Conservation (phyloP, 768 basidiomycete species). For the Lactarius sanguifluus region DNA sequence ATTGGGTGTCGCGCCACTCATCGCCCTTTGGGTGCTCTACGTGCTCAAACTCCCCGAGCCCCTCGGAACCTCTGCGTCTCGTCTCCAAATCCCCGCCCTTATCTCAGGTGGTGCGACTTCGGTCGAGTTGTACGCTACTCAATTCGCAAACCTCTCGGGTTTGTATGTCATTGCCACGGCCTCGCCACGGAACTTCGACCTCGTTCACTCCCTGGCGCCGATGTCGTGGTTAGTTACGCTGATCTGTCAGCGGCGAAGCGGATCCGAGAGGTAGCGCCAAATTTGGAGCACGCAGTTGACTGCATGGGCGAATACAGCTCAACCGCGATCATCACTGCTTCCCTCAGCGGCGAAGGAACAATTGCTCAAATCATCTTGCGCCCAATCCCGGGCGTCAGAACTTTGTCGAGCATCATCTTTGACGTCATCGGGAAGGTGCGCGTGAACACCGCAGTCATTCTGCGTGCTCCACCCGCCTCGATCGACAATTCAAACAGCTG, state of each 20-base stretch:
- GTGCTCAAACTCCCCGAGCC: slow-evolving; percentile 12
- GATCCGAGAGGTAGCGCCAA: slow-evolving; percentile 15
- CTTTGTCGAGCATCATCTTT: not conserved
- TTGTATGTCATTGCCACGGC: slow-evolving; percentile 38
- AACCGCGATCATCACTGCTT: slow-evolving; percentile 2
- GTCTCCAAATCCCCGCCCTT: slow-evolving; percentile 28
- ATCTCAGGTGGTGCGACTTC: slow-evolving; percentile 36
- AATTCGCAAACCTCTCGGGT: slow-evolving; percentile 36
- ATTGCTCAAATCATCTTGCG: slow-evolving; percentile 1
- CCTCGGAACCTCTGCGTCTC: slow-evolving; percentile 1
- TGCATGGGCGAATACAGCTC: slow-evolving; percentile 4
- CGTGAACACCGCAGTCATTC: not conserved
- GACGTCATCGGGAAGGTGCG: slow-evolving; percentile 17
- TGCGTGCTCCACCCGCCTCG: too few relatives aligned
- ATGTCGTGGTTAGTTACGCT: slow-evolving; percentile 36
- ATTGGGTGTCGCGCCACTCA: slow-evolving; percentile 24
- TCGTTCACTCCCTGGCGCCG: slow-evolving; percentile 41
- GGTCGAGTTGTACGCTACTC: slow-evolving; percentile 38
- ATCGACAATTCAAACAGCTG: not conserved
- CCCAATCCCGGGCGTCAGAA: not conserved
- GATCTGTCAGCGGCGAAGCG: slow-evolving; percentile 22
- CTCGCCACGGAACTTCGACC: slow-evolving; percentile 39
- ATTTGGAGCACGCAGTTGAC: slow-evolving; percentile 8
- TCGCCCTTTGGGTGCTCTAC: slow-evolving; percentile 24
- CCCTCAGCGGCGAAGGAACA: slow-evolving; percentile 3